Conservation (phyloP, 495 filamentous ascomycete genomes). For the Penicillium simplicissimum region DNA sequence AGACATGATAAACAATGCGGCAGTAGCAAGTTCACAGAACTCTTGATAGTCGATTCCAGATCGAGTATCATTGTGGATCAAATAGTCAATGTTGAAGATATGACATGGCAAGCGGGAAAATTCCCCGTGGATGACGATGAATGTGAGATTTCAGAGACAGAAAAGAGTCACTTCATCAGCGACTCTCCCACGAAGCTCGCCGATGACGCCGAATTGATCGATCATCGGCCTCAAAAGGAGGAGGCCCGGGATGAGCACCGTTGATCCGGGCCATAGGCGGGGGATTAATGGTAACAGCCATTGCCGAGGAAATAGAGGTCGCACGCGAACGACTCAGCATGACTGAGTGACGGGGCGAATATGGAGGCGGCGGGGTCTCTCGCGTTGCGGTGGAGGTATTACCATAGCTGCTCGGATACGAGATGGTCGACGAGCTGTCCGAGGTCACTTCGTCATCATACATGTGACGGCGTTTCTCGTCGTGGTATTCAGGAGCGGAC, state of each 20-base stretch:
- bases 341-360: slow-evolving; percentile 36
- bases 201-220: slow-evolving; percentile 29
- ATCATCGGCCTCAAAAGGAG: slow-evolving; percentile 29
- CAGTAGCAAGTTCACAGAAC: background rate
- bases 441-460: slow-evolving; percentile 38
- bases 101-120: background rate
- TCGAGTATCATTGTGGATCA: slow-evolving; percentile 14
- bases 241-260: slow-evolving; percentile 26
- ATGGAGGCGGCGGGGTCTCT: slow-evolving; percentile 49
- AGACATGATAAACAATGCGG: background rate
- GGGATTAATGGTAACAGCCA: slow-evolving; percentile 25
- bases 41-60: slow-evolving; percentile 19
- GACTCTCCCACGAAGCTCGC: slow-evolving; percentile 39
- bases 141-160: background rate
- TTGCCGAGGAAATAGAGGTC: slow-evolving; percentile 38
- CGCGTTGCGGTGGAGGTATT: slow-evolving; percentile 51
- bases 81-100: background rate
- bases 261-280: slow-evolving; percentile 33
- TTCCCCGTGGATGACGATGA: background rate
- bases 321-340: slow-evolving; percentile 37
- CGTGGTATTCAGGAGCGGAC: slow-evolving; percentile 13
- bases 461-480: slow-evolving; percentile 38
- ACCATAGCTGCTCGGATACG: slow-evolving; percentile 50
- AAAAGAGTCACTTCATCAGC: slow-evolving; percentile 10
- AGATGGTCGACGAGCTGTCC: slow-evolving; percentile 45